These are phyloP conservation scores for Sphagnum fallax DNA, from an alignment of 228 moss, liverwort and hornwort species.

Conservation along the genomic window DNA sequence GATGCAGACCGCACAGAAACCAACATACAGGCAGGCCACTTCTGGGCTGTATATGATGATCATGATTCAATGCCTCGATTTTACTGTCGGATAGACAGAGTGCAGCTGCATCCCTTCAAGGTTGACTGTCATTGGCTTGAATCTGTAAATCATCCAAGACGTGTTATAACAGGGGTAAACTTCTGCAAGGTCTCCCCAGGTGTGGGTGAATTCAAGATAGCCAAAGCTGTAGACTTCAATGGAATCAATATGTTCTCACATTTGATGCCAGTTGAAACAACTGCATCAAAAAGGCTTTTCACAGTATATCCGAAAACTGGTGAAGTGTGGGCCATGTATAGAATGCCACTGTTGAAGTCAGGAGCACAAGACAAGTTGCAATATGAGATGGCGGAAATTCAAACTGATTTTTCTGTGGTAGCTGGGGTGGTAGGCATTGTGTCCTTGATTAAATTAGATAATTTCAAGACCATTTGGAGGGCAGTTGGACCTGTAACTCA, in stretches of 20 bases:
- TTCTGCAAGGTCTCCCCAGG: slow-evolving; percentile 42
- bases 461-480: slow-evolving; percentile 60
- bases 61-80: slow-evolving; percentile 92
- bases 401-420: slow-evolving; percentile 42
- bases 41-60: slow-evolving; percentile 91
- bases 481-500: slow-evolving; percentile 23
- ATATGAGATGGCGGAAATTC: slow-evolving; percentile 68
- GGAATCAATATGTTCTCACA: slow-evolving; percentile 81
- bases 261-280: slow-evolving; percentile 26
- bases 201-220: slow-evolving; percentile 75
- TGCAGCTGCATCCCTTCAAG: slow-evolving; percentile 38
- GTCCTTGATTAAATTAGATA: slow-evolving; percentile 42
- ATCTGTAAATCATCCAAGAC: slow-evolving; percentile 21
- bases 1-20: slow-evolving; percentile 54
- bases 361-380: slow-evolving; percentile 28
- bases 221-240: slow-evolving; percentile 14
- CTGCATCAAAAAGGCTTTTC: slow-evolving; percentile 15
- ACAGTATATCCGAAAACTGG: slow-evolving; percentile 59
- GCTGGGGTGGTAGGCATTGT: slow-evolving; percentile 26
- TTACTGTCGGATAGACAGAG: slow-evolving; percentile 57
- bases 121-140: slow-evolving; percentile 63
- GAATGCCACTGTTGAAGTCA: slow-evolving; percentile 28
- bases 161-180: slow-evolving; percentile 27
- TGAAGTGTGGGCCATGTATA: slow-evolving; percentile 85
- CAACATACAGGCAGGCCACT: slow-evolving; percentile 54